A percentile compares a stretch with the other conserved stretches of the same genome.
phyloP scores from a whole-genome alignment of 179 eudicot genomes.

The Carnegiea gigantea region DNA sequence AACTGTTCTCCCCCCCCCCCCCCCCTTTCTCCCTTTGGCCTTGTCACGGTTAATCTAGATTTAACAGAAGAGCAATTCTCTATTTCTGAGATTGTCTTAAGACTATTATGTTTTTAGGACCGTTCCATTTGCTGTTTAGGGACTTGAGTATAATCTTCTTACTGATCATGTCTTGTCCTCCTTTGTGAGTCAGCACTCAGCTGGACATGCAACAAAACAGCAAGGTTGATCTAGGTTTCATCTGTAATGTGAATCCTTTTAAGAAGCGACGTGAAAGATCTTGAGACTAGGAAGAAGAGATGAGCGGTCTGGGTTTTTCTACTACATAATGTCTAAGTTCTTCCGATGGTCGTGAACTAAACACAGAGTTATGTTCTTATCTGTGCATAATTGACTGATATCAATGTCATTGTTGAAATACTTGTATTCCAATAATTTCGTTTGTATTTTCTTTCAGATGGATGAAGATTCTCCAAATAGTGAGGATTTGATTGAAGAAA shows the following conservation, averaged over 20 bases:
- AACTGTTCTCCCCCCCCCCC: background rate
- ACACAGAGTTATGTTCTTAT: background rate
- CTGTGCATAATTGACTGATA: background rate
- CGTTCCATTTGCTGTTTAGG: background rate
- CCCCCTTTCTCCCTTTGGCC: background rate
- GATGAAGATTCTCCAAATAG: slow-evolving; percentile 24
- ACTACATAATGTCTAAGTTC: background rate
- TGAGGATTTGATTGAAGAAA: slow-evolving; percentile 36
- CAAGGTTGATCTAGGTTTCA: background rate
- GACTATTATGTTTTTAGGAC: background rate
- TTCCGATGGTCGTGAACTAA: background rate
- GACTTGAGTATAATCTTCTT: background rate
- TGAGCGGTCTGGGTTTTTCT: background rate
- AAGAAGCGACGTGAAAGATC: too few species aligned
- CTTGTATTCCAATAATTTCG: background rate
- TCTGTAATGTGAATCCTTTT: background rate
- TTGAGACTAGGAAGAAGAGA: background rate
- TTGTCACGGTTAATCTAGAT: background rate
- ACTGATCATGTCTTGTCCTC: background rate
- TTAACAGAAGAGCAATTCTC: background rate
- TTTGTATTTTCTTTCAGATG: slow-evolving; percentile 22
- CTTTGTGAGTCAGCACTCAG: background rate
- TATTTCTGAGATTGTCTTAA: background rate
- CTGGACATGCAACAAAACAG: background rate
- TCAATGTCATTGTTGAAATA: background rate